Percentiles rank a stretch among this genome's conserved stretches.
Conservation (phyloP, 495 filamentous ascomycete genomes). For the Podospora sp. region DNA sequence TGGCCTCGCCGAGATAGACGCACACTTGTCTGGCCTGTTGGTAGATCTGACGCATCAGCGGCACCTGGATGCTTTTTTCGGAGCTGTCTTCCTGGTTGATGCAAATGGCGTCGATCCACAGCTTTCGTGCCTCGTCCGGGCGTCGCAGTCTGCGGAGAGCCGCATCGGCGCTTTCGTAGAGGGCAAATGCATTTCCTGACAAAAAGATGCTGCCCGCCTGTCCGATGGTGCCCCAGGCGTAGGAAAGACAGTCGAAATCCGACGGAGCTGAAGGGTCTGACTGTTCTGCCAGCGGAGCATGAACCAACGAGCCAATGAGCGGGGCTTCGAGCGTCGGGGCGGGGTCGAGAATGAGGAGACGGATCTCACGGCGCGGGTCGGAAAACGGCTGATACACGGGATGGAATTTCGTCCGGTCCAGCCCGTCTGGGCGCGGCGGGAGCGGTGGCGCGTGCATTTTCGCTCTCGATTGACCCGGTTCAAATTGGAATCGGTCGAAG, state of each 20-base stretch:
- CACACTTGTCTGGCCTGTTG: conserved; percentile 7
- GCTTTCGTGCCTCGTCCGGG: not conserved
- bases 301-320: not conserved
- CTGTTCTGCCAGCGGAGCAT: not conserved
- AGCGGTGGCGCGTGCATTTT: conserved; percentile 9
- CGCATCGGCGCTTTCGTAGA: conserved; percentile 2
- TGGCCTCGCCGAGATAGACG: conserved; percentile 10
- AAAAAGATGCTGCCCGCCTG: not conserved
- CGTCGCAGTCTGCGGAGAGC: conserved; percentile 3
- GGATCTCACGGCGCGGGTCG: not conserved
- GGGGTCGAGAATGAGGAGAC: not conserved
- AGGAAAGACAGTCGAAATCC: not conserved
- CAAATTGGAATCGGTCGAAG: too few species aligned
- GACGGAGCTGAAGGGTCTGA: too few species aligned
- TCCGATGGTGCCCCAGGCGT: conserved; percentile 4
- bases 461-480: too few species aligned
- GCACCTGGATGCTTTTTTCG: conserved; percentile 4
- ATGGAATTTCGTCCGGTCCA: not conserved
- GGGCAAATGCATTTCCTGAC: not conserved
- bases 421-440: not conserved
- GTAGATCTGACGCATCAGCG: conserved; percentile 15
- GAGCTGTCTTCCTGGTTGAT: conserved; percentile 8
- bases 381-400: conserved; percentile 1
- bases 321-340: not conserved
- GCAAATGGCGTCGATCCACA: conserved; percentile 11